A percentile compares a stretch with the other conserved stretches of the same genome.
Evolutionary conservation across 73 alveolate species (phyloP).

Genomic region (Stentor coeruleus): DNA sequence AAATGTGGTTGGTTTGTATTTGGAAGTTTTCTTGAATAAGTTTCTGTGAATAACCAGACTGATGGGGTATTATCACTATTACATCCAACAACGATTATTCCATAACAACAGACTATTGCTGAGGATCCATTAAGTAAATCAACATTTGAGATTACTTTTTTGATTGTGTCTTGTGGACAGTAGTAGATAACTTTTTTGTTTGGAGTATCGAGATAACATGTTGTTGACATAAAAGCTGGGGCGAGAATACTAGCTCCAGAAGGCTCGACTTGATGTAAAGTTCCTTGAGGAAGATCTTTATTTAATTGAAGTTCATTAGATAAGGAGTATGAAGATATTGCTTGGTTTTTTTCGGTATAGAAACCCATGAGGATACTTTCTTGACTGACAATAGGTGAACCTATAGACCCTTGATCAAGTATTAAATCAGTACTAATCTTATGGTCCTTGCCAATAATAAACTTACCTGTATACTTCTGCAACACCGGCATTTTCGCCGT

Average conservation of each 20-base stretch:
- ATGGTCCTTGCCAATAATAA: not conserved
- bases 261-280: not conserved
- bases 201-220: not conserved
- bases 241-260: not conserved
- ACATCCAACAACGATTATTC: not conserved
- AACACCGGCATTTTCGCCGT: not conserved
- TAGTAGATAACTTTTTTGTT: not conserved
- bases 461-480: slow-evolving; percentile 1
- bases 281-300: not conserved
- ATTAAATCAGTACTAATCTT: too few species aligned
- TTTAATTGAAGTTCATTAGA: not conserved
- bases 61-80: not conserved
- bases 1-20: not conserved
- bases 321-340: not conserved
- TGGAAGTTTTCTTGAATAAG: not conserved
- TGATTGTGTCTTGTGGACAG: not conserved
- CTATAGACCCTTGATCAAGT: not conserved
- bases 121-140: not conserved
- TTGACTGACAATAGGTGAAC: not conserved
- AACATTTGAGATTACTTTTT: not conserved
- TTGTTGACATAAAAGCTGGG: not conserved
- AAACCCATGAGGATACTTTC: not conserved
- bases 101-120: not conserved
- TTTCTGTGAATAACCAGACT: not conserved
- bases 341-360: not conserved